Evolutionary conservation across 2,329 filamentous ascomycete species (phyloP).

Genomic region (Helotiales sp.): DNA sequence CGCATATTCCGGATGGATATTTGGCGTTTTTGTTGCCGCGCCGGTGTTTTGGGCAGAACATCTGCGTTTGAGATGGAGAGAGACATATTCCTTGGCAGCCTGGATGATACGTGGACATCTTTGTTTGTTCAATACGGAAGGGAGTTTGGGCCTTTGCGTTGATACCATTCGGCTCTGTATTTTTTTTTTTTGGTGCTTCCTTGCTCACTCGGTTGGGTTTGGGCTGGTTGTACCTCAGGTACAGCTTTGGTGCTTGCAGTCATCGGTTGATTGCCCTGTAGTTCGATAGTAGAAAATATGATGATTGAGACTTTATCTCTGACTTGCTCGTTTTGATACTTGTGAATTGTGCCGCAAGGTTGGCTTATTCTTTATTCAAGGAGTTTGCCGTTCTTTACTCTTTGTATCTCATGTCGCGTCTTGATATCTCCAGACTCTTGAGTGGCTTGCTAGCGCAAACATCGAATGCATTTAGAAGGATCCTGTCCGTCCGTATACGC

Average conservation of each 20-base stretch:
- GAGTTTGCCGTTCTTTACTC: too few relatives aligned
- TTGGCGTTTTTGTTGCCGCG: slow-evolving; percentile 10
- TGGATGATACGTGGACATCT: not conserved
- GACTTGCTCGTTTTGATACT: not conserved
- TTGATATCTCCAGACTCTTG: too few relatives aligned
- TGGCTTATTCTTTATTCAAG: too few relatives aligned
- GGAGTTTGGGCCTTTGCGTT: not conserved
- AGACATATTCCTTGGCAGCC: too few relatives aligned
- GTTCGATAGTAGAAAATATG: not conserved
- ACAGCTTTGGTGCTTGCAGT: not conserved
- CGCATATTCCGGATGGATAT: slow-evolving; percentile 21
- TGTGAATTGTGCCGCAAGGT: too few relatives aligned
- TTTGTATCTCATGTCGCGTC: too few relatives aligned
- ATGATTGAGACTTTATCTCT: not conserved
- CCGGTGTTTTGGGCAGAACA: not conserved
- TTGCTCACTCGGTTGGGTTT: not conserved
- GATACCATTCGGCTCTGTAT: slow-evolving; percentile 5
- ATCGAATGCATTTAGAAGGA: too few relatives aligned
- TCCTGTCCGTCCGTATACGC: too few relatives aligned
- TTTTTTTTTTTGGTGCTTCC: not conserved
- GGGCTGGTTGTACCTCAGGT: not conserved
- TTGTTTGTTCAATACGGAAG: not conserved
- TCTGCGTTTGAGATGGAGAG: not conserved
- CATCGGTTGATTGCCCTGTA: not conserved
- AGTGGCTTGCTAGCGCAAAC: too few relatives aligned